These are phyloP conservation scores for Alternaria rosae DNA, from an alignment of 2,329 filamentous ascomycete genomes.

Conservation along the genomic window DNA sequence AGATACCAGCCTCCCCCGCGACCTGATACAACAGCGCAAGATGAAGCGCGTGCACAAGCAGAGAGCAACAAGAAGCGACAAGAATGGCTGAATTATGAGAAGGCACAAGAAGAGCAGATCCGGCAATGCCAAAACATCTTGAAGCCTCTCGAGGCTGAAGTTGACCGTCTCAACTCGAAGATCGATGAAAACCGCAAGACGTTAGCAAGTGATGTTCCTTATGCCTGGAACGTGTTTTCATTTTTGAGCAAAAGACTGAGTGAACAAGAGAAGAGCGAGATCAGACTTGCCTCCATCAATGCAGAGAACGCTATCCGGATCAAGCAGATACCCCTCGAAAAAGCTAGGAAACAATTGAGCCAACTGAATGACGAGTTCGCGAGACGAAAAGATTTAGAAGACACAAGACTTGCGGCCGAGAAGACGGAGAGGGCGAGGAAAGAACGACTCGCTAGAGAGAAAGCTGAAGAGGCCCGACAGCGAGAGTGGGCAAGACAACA, in stretches of 20 bases:
- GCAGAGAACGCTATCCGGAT: background rate
- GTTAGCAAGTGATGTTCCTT: background rate
- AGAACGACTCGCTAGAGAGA: background rate
- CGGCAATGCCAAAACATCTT: background rate
- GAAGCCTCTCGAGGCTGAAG: background rate
- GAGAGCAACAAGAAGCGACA: conserved; percentile 7
- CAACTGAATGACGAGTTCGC: background rate
- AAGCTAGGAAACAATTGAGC: background rate
- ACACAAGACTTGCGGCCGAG: conserved; percentile 1
- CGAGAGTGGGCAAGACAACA: background rate
- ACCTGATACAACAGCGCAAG: background rate
- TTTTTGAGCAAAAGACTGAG: background rate
- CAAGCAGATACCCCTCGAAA: background rate
- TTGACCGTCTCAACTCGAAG: background rate
- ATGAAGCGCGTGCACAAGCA: conserved; percentile 3
- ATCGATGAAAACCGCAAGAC: background rate
- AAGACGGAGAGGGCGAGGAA: background rate
- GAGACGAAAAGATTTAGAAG: background rate
- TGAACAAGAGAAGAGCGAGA: conserved; percentile 6
- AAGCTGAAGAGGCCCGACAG: background rate
- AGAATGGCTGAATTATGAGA: conserved; percentile 11
- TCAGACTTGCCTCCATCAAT: background rate
- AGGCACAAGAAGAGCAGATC: conserved; percentile 1
- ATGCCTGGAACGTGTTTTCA: conserved; percentile 3
- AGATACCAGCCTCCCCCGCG: background rate